phyloP scores from a whole-genome alignment of 2,329 filamentous ascomycete genomes.

The Penicillium polonicum region DNA sequence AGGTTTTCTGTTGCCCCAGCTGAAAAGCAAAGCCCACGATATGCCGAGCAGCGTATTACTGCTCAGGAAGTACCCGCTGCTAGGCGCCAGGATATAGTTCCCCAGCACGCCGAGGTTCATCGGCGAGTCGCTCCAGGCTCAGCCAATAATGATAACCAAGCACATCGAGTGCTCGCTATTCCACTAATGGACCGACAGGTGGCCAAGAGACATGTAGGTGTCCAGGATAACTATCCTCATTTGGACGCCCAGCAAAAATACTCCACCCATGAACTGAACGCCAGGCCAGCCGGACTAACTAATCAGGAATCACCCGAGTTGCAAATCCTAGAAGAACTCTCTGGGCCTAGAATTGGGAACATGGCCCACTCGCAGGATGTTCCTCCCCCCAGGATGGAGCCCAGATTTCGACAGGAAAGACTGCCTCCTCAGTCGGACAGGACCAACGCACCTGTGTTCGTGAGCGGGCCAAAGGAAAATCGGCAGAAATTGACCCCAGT shows the following conservation, averaged over 20 bases:
- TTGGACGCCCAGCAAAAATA: constrained; percentile 12
- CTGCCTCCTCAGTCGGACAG: constrained; percentile 17
- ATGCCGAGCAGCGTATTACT: constrained; percentile 19
- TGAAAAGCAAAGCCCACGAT: constrained; percentile 20
- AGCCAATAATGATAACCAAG: constrained; percentile 13
- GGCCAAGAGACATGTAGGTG: constrained; percentile 13
- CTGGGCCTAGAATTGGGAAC: constrained; percentile 21
- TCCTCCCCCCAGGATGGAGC: constrained; percentile 23
- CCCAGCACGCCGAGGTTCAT: constrained; percentile 13
- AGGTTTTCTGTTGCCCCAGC: constrained; percentile 8
- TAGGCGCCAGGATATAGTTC: constrained; percentile 11
- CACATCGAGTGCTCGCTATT: constrained; percentile 7
- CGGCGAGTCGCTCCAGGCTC: constrained; percentile 17
- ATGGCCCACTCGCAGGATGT: constrained; percentile 24
- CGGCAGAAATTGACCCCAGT: constrained; percentile 19
- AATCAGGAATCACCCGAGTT: constrained; percentile 26
- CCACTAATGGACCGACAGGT: constrained; percentile 12
- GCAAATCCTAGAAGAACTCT: constrained; percentile 17
- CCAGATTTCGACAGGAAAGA: constrained; percentile 19
- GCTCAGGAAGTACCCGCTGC: constrained; percentile 19
- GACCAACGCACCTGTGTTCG: constrained; percentile 33
- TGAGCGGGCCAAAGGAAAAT: constrained; percentile 30
- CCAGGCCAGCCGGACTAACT: constrained; percentile 25
- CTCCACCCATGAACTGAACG: constrained; percentile 11
- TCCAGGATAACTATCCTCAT: constrained; percentile 11